Evolutionary conservation across 2,329 filamentous ascomycete species (phyloP).

Genomic region (Colletotrichum liaoningense): DNA sequence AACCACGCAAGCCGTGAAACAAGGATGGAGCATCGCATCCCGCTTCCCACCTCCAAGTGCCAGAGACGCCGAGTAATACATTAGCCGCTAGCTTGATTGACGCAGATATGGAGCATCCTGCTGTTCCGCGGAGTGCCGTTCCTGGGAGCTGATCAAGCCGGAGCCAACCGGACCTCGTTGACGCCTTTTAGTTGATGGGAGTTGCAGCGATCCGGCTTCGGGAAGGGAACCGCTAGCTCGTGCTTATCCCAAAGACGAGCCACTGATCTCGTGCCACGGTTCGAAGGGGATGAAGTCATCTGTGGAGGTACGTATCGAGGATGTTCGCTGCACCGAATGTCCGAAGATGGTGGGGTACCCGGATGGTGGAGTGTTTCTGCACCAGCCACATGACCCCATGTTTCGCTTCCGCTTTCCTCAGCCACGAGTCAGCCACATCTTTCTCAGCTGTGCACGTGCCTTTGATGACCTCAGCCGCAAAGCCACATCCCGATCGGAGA

Average conservation of each 20-base stretch:
- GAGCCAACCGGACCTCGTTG: neutral
- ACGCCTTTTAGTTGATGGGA: neutral
- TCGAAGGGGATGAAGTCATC: constrained; percentile 4
- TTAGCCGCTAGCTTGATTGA: neutral
- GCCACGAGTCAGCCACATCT: constrained; percentile 15
- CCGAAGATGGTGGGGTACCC: neutral
- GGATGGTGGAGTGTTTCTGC: neutral
- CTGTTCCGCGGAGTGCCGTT: neutral
- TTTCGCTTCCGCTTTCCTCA: neutral
- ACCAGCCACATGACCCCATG: constrained; percentile 1
- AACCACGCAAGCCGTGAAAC: constrained; percentile 11
- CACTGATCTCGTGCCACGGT: constrained; percentile 31
- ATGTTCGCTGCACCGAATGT: neutral
- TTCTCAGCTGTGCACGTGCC: neutral
- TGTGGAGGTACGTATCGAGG: neutral
- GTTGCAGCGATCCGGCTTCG: neutral
- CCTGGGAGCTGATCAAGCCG: neutral
- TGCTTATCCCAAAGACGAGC: constrained; percentile 9
- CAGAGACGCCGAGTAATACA: neutral
- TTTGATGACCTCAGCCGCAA: neutral
- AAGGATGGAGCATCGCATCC: neutral
- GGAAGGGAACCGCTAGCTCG: neutral
- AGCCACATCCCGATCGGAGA: neutral
- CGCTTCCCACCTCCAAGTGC: neutral
- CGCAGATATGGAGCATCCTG: neutral